Conservation (phyloP, 2,329 filamentous ascomycete species). For the Diplodia mutila region DNA sequence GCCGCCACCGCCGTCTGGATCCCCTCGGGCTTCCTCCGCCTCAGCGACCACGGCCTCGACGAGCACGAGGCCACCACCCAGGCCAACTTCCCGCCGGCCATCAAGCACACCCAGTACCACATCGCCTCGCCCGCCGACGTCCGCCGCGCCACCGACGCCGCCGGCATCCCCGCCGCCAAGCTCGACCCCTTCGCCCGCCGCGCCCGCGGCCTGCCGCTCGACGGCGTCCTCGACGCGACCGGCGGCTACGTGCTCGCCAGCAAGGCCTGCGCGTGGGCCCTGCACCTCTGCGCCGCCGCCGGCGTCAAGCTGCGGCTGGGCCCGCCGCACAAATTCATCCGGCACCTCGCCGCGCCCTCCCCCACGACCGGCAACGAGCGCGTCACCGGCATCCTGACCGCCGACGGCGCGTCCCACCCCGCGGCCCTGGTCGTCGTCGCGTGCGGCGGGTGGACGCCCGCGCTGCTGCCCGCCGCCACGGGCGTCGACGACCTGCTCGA, state of each 20-base stretch:
- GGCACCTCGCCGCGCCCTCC: not conserved
- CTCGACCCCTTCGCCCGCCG: conserved; percentile 22
- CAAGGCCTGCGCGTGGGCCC: conserved; percentile 52
- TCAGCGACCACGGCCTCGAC: conserved; percentile 29
- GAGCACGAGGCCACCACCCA: conserved; percentile 32
- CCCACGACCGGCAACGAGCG: not conserved
- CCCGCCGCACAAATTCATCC: not conserved
- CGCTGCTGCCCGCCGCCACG: conserved; percentile 35
- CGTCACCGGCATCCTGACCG: conserved; percentile 49
- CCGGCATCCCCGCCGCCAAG: conserved; percentile 17
- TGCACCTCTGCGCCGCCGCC: conserved; percentile 46
- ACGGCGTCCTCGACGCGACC: conserved; percentile 46
- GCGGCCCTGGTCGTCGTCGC: conserved; percentile 50
- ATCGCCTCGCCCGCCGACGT: conserved; percentile 27
- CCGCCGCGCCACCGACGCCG: conserved; percentile 21
- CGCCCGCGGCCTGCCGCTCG: not conserved
- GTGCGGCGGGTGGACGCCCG: conserved; percentile 52
- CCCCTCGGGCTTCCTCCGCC: conserved; percentile 33
- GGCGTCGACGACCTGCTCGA: conserved; percentile 50
- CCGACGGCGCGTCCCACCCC: conserved; percentile 46
- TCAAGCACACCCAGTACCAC: conserved; percentile 35
- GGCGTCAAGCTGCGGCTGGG: conserved; percentile 52
- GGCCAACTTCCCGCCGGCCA: conserved; percentile 31
- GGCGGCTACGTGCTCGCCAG: conserved; percentile 53
- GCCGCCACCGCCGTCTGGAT: conserved; percentile 30